Conservation (phyloP, 1,284 basidiomycete species). For the Ustilago lituana region DNA sequence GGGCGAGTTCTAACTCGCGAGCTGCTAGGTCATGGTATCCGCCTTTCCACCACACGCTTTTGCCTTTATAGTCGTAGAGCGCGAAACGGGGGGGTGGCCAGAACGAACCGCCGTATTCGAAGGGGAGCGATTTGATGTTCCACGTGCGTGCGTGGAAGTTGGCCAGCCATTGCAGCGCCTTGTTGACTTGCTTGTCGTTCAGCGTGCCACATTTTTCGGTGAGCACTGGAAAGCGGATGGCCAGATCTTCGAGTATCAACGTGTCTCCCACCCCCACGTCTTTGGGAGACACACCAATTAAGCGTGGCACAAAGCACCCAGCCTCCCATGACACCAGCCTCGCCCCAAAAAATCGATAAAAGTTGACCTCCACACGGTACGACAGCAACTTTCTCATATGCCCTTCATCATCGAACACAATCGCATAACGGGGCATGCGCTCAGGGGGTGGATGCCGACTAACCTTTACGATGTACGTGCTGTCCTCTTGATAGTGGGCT, state of each 20-base stretch:
- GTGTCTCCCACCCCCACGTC: slow-evolving; percentile 1
- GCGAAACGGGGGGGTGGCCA: slow-evolving; percentile 20
- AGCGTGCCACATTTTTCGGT: slow-evolving; percentile 31
- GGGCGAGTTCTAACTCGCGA: slow-evolving; percentile 17
- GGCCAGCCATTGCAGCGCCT: slow-evolving; percentile 37
- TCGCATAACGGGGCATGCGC: too few relatives aligned
- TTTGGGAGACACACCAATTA: slow-evolving; percentile 12
- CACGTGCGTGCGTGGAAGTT: slow-evolving; percentile 32
- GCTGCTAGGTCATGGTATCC: slow-evolving; percentile 49
- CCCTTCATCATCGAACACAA: slow-evolving; percentile 50
- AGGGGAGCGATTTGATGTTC: slow-evolving; percentile 10
- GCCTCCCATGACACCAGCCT: neutral
- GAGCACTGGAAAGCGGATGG: slow-evolving; percentile 12
- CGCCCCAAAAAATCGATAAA: slow-evolving; percentile 26
- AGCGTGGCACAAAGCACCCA: slow-evolving; percentile 12
- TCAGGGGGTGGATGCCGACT: slow-evolving; percentile 21
- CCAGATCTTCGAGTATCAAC: slow-evolving; percentile 24
- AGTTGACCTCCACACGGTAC: slow-evolving; percentile 49
- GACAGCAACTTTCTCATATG: slow-evolving; percentile 44
- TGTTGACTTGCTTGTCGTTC: slow-evolving; percentile 13
- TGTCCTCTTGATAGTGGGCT: neutral
- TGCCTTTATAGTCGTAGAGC: slow-evolving; percentile 10
- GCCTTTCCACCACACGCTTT: slow-evolving; percentile 44
- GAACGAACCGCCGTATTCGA: neutral
- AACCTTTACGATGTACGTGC: slow-evolving; percentile 33